Evolutionary conservation across 768 basidiomycete species (phyloP), one percentile per base, ranked within the genome.

Genomic region (Auriscalpium vulgare): DNA sequence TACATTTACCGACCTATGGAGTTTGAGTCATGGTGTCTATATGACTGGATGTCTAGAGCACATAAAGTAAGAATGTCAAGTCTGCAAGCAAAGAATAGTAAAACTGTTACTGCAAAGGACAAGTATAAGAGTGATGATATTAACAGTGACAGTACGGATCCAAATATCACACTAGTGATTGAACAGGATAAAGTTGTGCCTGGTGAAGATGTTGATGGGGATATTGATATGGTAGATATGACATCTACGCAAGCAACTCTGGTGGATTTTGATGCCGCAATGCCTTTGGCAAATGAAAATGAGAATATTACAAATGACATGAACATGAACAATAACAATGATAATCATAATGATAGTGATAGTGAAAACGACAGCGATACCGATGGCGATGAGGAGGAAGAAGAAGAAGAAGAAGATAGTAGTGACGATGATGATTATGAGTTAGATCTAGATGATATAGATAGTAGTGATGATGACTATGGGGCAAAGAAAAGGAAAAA

Each of bases 1-100:
- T 74, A 75, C 54, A 68, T 66, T 3, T 68, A 66, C 53, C 11
- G 69, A 9, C 59, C 67, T 2, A 11, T 34, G 2, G 55, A 47
- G 11, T 62, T 65, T 47, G 49, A 60, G 13, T 8, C 57, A 19
- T 40, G 69, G 36, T 51, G 37, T 14, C 23, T 72, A 6, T 71
- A 72, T 62, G 64, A 70, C 6, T 73, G 67, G 67, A 29, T 48
- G 1, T 29, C 29, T 29, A 10, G 47, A 23, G 10, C 7, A 34
- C 23, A 48, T 29, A 16, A 19, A 34, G 34, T 23, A 19, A 48
- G 16, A 8, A 19, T 34, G 14, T 48, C 8, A 48, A 34, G 21
- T 10, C 17, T 14, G 10, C 23, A 11, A 48, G 34, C 19, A 48
- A 48, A 48, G 14, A 19, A 48, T 4, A 48, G 16, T 48, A 14